Evolutionary conservation across 768 basidiomycete genomes (phyloP).

Genomic region (Mycena polygramma): DNA sequence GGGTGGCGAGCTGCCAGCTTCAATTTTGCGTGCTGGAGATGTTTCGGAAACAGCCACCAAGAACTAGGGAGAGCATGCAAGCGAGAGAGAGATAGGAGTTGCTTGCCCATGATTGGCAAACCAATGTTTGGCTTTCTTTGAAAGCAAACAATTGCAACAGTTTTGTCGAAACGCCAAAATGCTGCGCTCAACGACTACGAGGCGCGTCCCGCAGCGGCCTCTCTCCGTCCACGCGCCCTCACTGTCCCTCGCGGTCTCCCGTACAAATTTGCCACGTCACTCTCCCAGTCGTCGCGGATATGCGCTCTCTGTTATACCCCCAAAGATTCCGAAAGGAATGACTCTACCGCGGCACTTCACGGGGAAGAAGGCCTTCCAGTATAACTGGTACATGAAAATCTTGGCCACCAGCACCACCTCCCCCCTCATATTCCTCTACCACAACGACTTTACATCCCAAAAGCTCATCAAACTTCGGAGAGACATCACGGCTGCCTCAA

Average conservation of each 20-base stretch:
- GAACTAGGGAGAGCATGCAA: too few relatives aligned
- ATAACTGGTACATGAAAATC: slow-evolving; percentile 82
- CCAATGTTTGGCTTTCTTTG: slow-evolving; percentile 1
- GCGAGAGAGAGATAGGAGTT: too few relatives aligned
- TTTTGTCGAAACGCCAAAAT: slow-evolving; percentile 9
- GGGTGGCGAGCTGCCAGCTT: too few relatives aligned
- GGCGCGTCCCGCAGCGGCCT: slow-evolving; percentile 20
- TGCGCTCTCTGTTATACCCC: slow-evolving; percentile 68
- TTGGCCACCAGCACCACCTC: slow-evolving; percentile 67
- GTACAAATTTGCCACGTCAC: neutral
- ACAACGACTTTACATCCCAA: slow-evolving; percentile 79
- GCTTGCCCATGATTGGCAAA: neutral
- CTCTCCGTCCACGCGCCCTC: neutral
- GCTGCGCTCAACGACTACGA: slow-evolving; percentile 14
- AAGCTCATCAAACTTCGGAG: slow-evolving; percentile 77
- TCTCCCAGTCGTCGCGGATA: slow-evolving; percentile 45
- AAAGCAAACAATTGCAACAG: slow-evolving; percentile 8
- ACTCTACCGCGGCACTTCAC: slow-evolving; percentile 76
- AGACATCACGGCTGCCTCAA: slow-evolving; percentile 72
- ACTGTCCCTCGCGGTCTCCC: neutral
- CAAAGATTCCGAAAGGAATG: slow-evolving; percentile 66
- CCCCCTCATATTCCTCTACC: slow-evolving; percentile 84
- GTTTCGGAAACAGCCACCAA: too few relatives aligned
- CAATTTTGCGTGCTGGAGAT: too few relatives aligned
- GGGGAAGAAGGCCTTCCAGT: slow-evolving; percentile 85